Evolutionary conservation across 78 protist species (phyloP), one percentile per base, ranked within the genome.

Genomic region (Pigoraptor vietnamica): DNA sequence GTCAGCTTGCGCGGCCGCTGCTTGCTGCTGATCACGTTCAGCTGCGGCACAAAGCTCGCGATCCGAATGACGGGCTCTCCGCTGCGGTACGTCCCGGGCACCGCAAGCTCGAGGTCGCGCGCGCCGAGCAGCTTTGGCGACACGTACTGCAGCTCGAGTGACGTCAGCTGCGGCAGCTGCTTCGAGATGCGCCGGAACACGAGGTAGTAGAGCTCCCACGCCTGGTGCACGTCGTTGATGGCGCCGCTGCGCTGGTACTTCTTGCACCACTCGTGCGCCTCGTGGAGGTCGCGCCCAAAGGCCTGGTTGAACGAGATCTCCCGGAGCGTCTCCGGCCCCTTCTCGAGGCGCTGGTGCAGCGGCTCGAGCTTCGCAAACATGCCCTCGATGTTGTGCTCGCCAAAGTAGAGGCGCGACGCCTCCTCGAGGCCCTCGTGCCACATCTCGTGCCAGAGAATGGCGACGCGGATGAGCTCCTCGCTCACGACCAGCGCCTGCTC

Each of bases 381-480:
- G 48, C 95, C 99, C 38, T 95, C 96, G 40, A 94, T 88, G 93
- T 98, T 91, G 83, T 94, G 92, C 2, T 97, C 98, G 2, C 95
- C 99, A 83, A 97, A 98, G 95, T 94, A 98, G 83, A 93, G 95
- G 33, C 98, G 91, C 19, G 96, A 90, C 1, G 99, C 99, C 91
- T 98, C 99, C 90, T 99, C 99, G 21, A 99, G 40, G 32, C 98
- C 99, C 93, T 98, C 99, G 91, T 97, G 97, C 99, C 99, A 99
- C 97, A 94, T 92, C 92, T 99, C 99, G 86, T 94, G 96, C 99
- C 99, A 98, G 32, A 99, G 90, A 92, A 98, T 98, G 86, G 99
- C 99, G 21, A 97, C 97, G 37, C 99, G 97, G 79, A 99, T 98
- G 87, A 99, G 95, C 93, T 99, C 99, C 82, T 89, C 67, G 39